phyloP scores from a whole-genome alignment of 2,329 filamentous ascomycete species.

The Cyphellophora attinorum region DNA sequence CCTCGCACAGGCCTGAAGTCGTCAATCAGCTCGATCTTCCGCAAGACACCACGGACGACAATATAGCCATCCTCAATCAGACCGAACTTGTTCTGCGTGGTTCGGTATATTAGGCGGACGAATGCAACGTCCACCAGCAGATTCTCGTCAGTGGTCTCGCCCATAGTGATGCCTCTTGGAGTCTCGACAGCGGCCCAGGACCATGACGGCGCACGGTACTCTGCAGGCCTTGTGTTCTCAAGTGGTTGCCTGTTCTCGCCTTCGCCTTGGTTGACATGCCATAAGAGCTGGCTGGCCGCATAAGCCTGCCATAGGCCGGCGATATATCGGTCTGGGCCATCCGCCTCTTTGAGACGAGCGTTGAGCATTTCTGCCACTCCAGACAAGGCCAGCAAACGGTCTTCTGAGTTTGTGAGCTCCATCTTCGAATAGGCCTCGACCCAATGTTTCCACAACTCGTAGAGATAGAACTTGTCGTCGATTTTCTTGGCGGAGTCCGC shows the following conservation, averaged over 20 bases:
- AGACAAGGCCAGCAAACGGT: conserved; percentile 7
- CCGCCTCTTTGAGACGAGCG: conserved; percentile 2
- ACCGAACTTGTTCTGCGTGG: conserved; percentile 4
- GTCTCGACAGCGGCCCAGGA: conserved; percentile 9
- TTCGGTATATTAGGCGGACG: conserved; percentile 5
- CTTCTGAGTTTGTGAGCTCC: conserved; percentile 3
- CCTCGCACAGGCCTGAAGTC: background rate
- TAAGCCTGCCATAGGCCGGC: conserved; percentile 8
- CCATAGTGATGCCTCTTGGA: conserved; percentile 2
- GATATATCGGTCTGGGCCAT: conserved; percentile 4
- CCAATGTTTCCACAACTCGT: conserved; percentile 7
- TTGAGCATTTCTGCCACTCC: conserved; percentile 5
- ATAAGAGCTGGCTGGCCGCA: conserved; percentile 4
- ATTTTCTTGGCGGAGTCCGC: too few relatives aligned
- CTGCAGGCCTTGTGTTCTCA: conserved; percentile 3
- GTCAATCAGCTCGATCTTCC: conserved; percentile 6
- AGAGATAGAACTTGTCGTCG: conserved; percentile 1
- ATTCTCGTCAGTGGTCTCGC: conserved; percentile 4
- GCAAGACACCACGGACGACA: conserved; percentile 4
- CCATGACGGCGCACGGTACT: conserved; percentile 6
- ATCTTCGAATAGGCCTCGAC: conserved; percentile 6
- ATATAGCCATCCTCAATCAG: conserved; percentile 6
- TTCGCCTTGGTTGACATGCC: conserved; percentile 4
- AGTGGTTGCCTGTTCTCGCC: conserved; percentile 1
- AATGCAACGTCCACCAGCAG: conserved; percentile 5